phyloP scores from a whole-genome alignment of 1,284 basidiomycete species.

The Cystobasidium sp. region DNA sequence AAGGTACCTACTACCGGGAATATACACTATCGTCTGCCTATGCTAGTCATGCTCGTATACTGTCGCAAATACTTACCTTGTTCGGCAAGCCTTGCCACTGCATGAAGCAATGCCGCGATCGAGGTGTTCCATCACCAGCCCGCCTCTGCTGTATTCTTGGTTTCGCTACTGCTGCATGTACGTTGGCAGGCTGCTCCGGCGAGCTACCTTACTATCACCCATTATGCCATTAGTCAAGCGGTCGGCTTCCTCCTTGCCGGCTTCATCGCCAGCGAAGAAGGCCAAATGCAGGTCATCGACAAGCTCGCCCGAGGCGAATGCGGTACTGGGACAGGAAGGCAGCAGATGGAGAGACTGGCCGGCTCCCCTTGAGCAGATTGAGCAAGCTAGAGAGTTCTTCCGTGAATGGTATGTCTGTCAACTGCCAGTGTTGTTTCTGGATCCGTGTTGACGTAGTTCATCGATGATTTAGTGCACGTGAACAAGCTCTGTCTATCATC shows the following conservation, averaged over 20 bases:
- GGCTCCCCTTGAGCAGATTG: slow-evolving; percentile 43
- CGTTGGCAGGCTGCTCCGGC: not conserved
- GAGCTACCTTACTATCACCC: not conserved
- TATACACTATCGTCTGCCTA: no score
- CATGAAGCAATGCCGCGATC: not conserved
- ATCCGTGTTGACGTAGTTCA: not conserved
- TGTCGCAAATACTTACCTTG: not conserved
- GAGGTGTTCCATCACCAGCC: not conserved
- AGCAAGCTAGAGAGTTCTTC: slow-evolving; percentile 42
- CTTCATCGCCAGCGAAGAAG: slow-evolving; percentile 18
- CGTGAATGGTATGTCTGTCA: slow-evolving; percentile 43
- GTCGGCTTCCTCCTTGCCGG: not conserved
- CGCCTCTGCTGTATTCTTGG: not conserved
- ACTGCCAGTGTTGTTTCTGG: not conserved
- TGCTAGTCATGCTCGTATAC: no score
- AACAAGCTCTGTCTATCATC: slow-evolving; percentile 34
- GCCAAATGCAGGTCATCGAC: slow-evolving; percentile 6
- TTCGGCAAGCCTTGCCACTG: not conserved
- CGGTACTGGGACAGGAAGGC: slow-evolving; percentile 32
- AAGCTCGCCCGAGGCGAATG: slow-evolving; percentile 6
- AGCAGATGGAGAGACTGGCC: slow-evolving; percentile 49
- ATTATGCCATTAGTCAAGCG: slow-evolving; percentile 10
- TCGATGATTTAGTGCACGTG: not conserved
- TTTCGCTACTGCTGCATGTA: not conserved
- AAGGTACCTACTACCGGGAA: no score